Percentiles rank a stretch among this genome's conserved stretches.
Evolutionary conservation across 306 rosid genomes (phyloP).

Genomic region (Prunus mira): DNA sequence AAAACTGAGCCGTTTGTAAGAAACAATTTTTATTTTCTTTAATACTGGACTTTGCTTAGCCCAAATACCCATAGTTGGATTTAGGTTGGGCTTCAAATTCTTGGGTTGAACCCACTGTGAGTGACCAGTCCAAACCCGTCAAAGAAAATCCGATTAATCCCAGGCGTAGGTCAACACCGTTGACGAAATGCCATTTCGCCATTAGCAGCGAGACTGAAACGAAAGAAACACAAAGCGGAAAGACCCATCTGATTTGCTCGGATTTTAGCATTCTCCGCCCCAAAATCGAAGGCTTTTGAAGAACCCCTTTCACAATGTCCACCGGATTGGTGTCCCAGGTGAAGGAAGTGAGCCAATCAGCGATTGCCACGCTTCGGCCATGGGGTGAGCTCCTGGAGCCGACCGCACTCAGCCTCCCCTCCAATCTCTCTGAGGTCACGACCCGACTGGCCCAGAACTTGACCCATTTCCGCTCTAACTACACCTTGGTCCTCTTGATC

Average conservation of each 20-base stretch:
- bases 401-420: constrained; percentile 45
- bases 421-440: constrained; percentile 42
- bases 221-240: not conserved
- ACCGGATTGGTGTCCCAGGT: constrained; percentile 35
- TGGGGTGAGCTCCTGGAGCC: constrained; percentile 45
- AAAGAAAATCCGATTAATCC: not conserved
- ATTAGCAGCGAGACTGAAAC: not conserved
- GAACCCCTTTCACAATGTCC: constrained; percentile 4
- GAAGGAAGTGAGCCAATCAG: constrained; percentile 27
- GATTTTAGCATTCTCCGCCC: not conserved
- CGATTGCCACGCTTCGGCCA: constrained; percentile 51
- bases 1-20: no score
- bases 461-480: constrained; percentile 60
- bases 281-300: not conserved
- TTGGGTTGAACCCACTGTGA: not conserved
- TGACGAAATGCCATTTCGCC: not conserved
- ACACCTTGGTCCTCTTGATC: constrained; percentile 34
- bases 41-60: not conserved
- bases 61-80: not conserved
- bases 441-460: constrained; percentile 49
- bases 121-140: not conserved
- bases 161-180: not conserved
- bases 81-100: not conserved
- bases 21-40: no score
- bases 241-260: not conserved